A percentile compares a stretch with the other conserved stretches of the same genome.
phyloP scores from a whole-genome alignment of 495 filamentous ascomycete species.

The Aspergillus baeticus region DNA sequence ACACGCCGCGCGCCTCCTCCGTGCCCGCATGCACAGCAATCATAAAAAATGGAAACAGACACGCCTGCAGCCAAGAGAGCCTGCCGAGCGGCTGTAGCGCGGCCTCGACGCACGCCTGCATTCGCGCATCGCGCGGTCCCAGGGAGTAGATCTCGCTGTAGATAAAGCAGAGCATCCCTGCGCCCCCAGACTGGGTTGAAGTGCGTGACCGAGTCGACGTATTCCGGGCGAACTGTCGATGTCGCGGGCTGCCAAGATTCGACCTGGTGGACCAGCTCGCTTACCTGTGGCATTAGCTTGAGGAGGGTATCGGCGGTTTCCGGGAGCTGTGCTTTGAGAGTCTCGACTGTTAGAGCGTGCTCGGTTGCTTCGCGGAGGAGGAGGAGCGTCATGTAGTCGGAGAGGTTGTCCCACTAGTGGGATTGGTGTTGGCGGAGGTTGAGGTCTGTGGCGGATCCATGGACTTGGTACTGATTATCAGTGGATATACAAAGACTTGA shows the following conservation, averaged over 20 bases:
- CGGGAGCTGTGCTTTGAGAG: too few relatives aligned
- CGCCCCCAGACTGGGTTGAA: slow-evolving; percentile 9
- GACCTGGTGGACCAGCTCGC: too few relatives aligned
- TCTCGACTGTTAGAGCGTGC: slow-evolving; percentile 2
- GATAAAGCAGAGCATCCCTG: slow-evolving; percentile 10
- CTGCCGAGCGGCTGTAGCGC: not conserved
- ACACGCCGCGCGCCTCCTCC: not conserved
- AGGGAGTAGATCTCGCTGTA: slow-evolving; percentile 7
- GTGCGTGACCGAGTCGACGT: not conserved
- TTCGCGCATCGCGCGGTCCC: not conserved
- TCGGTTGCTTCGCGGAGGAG: slow-evolving; percentile 11
- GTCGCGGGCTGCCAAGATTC: too few relatives aligned
- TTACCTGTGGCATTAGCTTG: too few relatives aligned
- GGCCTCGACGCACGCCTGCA: too few relatives aligned
- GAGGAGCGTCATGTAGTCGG: slow-evolving; percentile 2
- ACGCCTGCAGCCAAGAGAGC: slow-evolving; percentile 6
- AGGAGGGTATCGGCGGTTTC: too few relatives aligned
- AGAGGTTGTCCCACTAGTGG: slow-evolving; percentile 9
- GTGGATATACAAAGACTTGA: too few relatives aligned
- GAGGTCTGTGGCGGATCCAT: too few relatives aligned
- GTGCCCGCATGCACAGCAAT: slow-evolving; percentile 6
- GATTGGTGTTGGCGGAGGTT: not conserved
- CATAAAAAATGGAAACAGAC: slow-evolving; percentile 13
- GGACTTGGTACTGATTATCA: too few relatives aligned
- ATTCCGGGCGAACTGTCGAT: not conserved